phyloP scores from a whole-genome alignment of 169 alveolate genomes.

The Hepatocystis sp. region DNA sequence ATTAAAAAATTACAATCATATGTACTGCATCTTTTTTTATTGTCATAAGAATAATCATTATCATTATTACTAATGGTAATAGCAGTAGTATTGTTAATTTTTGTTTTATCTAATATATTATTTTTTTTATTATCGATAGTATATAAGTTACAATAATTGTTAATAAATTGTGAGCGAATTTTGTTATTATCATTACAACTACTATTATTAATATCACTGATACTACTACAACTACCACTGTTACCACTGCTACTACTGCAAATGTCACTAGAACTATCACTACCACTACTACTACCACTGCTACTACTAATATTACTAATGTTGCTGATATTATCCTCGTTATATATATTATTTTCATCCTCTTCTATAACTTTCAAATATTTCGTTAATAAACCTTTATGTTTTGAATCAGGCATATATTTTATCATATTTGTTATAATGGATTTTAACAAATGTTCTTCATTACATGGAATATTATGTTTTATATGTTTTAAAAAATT shows the following conservation, averaged over 20 bases:
- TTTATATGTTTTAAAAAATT: too few relatives aligned
- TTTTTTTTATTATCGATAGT: too few relatives aligned
- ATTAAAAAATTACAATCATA: too few relatives aligned
- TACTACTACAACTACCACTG: not conserved
- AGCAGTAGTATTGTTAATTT: too few relatives aligned
- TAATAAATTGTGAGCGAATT: too few relatives aligned
- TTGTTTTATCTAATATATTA: too few relatives aligned
- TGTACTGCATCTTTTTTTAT: not conserved
- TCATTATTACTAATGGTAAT: too few relatives aligned
- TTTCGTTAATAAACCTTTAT: too few relatives aligned
- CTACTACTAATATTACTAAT: not conserved
- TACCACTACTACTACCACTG: constrained; percentile 9
- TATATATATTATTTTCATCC: not conserved
- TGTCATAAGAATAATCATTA: not conserved
- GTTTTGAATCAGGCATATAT: constrained; percentile 9
- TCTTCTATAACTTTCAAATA: not conserved
- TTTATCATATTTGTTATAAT: constrained; percentile 38
- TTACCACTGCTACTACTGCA: not conserved
- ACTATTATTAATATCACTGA: not conserved
- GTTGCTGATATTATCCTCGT: constrained; percentile 8
- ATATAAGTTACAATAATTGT: too few relatives aligned
- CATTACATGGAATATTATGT: constrained; percentile 5
- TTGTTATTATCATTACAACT: not conserved
- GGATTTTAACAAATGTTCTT: constrained; percentile 32
- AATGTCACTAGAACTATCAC: too few relatives aligned